Conservation (phyloP, 208 protist genomes). For the Tritrichomonas musculus region DNA sequence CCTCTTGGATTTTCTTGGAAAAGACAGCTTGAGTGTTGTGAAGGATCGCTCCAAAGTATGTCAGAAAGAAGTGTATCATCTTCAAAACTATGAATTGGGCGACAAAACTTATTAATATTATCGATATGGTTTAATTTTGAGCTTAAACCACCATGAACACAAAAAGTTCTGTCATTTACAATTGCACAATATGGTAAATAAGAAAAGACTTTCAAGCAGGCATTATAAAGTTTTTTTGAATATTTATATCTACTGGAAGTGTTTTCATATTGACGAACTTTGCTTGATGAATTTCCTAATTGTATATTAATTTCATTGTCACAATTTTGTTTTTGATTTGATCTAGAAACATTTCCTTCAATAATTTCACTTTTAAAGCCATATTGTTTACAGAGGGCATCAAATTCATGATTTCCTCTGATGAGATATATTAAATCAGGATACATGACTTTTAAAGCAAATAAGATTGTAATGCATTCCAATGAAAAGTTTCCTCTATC, state of each 20-base stretch:
- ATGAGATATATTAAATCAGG: neutral
- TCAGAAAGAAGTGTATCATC: neutral
- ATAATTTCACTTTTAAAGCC: neutral
- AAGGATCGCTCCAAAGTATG: neutral
- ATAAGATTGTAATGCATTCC: neutral
- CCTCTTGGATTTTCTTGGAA: neutral
- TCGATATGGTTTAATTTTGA: neutral
- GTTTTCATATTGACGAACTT: neutral
- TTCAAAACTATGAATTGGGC: neutral
- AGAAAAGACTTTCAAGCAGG: neutral
- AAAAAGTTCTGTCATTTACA: neutral
- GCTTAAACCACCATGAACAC: neutral
- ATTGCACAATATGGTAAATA: neutral
- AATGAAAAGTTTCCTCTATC: neutral
- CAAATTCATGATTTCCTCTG: conserved; percentile 11
- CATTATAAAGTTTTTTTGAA: neutral
- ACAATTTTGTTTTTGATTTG: no score
- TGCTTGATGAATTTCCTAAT: no score
- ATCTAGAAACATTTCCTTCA: no score
- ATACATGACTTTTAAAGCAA: neutral
- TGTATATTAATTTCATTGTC: no score
- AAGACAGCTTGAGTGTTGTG: neutral
- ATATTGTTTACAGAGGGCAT: neutral
- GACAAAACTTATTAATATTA: neutral
- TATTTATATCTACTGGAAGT: no score